Base-by-base conservation (phyloP, 495 filamentous ascomycete genomes). In the Penicillium psychrofluorescens region DNA sequence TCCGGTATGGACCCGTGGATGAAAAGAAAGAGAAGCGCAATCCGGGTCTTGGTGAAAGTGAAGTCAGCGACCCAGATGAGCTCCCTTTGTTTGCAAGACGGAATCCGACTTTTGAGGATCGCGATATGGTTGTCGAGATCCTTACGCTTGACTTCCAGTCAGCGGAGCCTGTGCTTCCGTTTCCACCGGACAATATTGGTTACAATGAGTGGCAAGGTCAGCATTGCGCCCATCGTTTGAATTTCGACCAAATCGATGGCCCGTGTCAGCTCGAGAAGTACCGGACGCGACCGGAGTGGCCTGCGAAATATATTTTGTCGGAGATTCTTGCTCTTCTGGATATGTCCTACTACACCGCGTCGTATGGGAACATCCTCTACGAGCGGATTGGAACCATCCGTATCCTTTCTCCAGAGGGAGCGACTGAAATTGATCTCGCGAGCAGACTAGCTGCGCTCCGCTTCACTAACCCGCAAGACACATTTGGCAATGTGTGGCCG, bases 1-100 rank as follows among this genome's bases (percentile, higher is more conserved):
- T 54, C 10, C 43, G 37, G 1, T 50, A 51, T 38, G 54, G 54
- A 4, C 54, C 54, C 8, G 43, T 57, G 35, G 50, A 16, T 8
- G 46, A 35, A 36, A 52, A 49, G 14, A 45, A 40, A 27, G 30
- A 15, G 29, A 44, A 34, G 7, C 32, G 4, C 32, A 10, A 34
- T 33, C 31, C 31, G n/a, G 31, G 6, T 33, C 8, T 33, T 9
- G 6, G 1, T 5, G 31, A 5, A 5, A 33, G 6, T 9, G 1
- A 33, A 33, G 5, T 9, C 2, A 2, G 2, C 31, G 31, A 16
- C 16, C 1, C 1, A 16, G 4, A 1, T 4, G 16, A 16, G 4
- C 4, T 1, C 16, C 31, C 31, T 5, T 5, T n/a, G 2, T 33
- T 71, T 2, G 1, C 1, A 41, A 12, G 29, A 3, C 6, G n/a